Evolutionary conservation across 2,329 filamentous ascomycete genomes (phyloP).

Genomic region (Claviceps africana): DNA sequence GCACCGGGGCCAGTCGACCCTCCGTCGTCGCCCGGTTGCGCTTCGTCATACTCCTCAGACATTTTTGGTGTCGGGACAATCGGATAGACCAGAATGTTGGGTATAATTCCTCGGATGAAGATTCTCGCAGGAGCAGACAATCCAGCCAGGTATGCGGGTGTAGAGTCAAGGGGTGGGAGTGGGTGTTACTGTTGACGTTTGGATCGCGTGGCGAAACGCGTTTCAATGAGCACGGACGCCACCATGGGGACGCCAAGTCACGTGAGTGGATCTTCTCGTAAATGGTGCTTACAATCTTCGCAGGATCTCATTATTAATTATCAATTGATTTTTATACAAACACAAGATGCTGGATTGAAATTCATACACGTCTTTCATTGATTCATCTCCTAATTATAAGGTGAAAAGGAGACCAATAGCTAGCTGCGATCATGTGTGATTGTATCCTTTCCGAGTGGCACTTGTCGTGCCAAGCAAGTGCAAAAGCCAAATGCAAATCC

Average conservation of each 20-base stretch:
- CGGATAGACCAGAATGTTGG: not conserved
- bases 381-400: not conserved
- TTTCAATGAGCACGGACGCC: constrained; percentile 15
- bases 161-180: not conserved
- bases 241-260: constrained; percentile 24
- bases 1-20: constrained; percentile 72
- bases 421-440: not conserved
- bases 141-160: not conserved
- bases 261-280: constrained; percentile 12
- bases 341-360: not conserved
- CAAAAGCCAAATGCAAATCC: not conserved
- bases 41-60: constrained; percentile 50
- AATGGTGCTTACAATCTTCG: not conserved
- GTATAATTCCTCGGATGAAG: not conserved
- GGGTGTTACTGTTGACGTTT: not conserved
- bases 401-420: not conserved
- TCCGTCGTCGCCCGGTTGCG: constrained; percentile 52
- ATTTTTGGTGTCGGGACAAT: constrained; percentile 17
- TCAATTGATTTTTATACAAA: not conserved
- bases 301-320: not conserved
- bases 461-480: not conserved
- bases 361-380: not conserved
- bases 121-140: not conserved
- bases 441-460: not conserved
- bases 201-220: constrained; percentile 16